A percentile compares a stretch with the other conserved stretches of the same genome.
These are phyloP conservation scores for Lepidopterella palustris DNA, from an alignment of 495 filamentous ascomycete genomes.

Conservation along the genomic window DNA sequence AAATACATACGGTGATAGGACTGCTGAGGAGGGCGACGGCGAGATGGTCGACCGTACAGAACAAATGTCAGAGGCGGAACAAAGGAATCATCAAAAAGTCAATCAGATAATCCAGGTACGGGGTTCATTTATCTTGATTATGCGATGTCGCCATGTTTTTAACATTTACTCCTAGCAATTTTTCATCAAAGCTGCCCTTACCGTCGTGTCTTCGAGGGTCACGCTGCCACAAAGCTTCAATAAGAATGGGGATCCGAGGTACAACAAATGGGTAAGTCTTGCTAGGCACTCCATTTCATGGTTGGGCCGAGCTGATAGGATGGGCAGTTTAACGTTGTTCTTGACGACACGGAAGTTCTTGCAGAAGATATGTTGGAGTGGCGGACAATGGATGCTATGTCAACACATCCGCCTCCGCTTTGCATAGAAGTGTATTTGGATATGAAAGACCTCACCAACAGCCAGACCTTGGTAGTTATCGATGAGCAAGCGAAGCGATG, in stretches of 20 bases:
- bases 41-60: constrained; percentile 24
- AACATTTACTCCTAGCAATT: constrained; percentile 61
- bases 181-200: constrained; percentile 78
- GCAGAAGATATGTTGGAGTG: constrained; percentile 72
- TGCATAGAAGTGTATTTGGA: constrained; percentile 89
- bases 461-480: constrained; percentile 76
- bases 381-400: constrained; percentile 67
- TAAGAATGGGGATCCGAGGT: constrained; percentile 56
- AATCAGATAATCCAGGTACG: constrained; percentile 87
- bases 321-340: constrained; percentile 80
- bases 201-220: constrained; percentile 74
- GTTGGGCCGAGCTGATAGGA: constrained; percentile 13
- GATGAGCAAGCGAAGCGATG: constrained; percentile 86
- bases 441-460: constrained; percentile 68
- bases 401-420: constrained; percentile 74
- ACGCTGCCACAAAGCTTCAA: constrained; percentile 56
- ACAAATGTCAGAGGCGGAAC: constrained; percentile 18
- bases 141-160: not conserved
- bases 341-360: constrained; percentile 85
- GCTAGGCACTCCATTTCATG: not conserved
- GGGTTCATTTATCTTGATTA: not conserved
- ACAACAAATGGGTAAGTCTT: constrained; percentile 87
- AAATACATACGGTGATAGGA: constrained; percentile 13
- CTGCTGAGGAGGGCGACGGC: constrained; percentile 20
- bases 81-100: constrained; percentile 48